Evolutionary conservation across 2,329 filamentous ascomycete species (phyloP).

Genomic region (Fusarium nodosum): DNA sequence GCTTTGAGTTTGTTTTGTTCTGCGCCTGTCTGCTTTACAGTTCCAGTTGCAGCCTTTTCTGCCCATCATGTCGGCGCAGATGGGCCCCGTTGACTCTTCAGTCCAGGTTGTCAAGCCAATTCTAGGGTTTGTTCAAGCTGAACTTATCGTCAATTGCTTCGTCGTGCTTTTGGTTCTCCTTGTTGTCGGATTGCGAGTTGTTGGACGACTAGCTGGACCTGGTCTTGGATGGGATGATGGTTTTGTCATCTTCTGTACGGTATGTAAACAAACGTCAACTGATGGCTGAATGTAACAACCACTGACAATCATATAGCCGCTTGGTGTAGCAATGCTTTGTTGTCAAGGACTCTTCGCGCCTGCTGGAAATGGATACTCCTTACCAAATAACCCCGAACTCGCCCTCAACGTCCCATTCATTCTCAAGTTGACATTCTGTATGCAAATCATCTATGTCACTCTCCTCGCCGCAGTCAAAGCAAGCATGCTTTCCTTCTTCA

Average conservation of each 20-base stretch:
- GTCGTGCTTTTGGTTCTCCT: conserved; percentile 51
- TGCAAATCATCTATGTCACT: conserved; percentile 48
- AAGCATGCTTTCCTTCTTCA: conserved; percentile 50
- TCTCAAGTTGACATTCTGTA: conserved; percentile 48
- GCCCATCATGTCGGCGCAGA: conserved; percentile 19
- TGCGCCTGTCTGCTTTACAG: background rate
- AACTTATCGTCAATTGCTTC: conserved; percentile 52
- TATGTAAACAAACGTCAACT: conserved; percentile 18
- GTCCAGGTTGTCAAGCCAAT: conserved; percentile 33
- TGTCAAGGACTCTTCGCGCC: conserved; percentile 50
- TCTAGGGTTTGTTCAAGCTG: conserved; percentile 46
- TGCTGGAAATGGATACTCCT: conserved; percentile 45
- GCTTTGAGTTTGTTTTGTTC: conserved; percentile 9
- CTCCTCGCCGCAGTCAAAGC: conserved; percentile 47
- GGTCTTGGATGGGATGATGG: conserved; percentile 54
- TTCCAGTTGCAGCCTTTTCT: background rate
- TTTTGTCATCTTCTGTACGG: conserved; percentile 49
- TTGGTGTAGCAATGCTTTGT: conserved; percentile 48
- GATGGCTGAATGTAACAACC: background rate
- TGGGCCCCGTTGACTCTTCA: conserved; percentile 29
- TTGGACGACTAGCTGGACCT: conserved; percentile 50
- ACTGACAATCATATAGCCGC: conserved; percentile 40
- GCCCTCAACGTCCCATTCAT: conserved; percentile 46
- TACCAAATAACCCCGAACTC: conserved; percentile 36
- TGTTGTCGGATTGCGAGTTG: conserved; percentile 49